Base-by-base conservation (phyloP, 2,329 filamentous ascomycete species). In the Clarireedia hainanense region DNA sequence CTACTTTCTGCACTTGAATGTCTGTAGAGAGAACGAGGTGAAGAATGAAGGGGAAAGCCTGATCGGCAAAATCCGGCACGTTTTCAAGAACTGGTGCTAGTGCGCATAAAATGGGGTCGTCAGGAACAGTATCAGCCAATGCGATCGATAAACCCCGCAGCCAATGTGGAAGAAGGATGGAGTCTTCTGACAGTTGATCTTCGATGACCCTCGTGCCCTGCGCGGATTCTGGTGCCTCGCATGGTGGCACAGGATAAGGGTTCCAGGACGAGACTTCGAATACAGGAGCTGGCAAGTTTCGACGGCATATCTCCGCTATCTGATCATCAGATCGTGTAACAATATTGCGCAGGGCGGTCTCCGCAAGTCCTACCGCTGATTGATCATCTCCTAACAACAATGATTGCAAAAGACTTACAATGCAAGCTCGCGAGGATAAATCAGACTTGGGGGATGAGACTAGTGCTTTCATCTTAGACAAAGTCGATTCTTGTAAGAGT, bases 21-120 rank as follows among this genome's bases (percentile, higher is more conserved):
- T 92, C 85, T 42, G 81, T 79, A 1, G 84, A 74, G 0, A 99
- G 76, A 15, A 91, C 83, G 43, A 96, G 75, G 70, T 99, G 95
- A 3, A 95, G 75, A 52, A 97, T 80, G 61, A 89, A 95, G 0
- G 91, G 91, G 50, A 97, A 85, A 0, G 89, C 76, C 43, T 84
- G 80, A 58, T 85, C 80, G 0, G 91, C 86, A 66, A 96, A 84
- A 0, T 81, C 80, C 42, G 81, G 77, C 26, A 92, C 81, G 12
- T 78, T 76, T 12, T 75, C 70, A 4, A 96, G 74, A 40, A 94
- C 78, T 5, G 81, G 80, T 1, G 80, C 75, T 24, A 97, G 71
- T 2, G 86, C 80, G 10, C 80, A 80, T 42, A 96, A 75, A 2
- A 96, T 75, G 14, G 86, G 80, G 57, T 89, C 85, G 17, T 81